Base-by-base conservation (phyloP, 805 yeast genomes). In the Sporopachydermia quercuum region DNA sequence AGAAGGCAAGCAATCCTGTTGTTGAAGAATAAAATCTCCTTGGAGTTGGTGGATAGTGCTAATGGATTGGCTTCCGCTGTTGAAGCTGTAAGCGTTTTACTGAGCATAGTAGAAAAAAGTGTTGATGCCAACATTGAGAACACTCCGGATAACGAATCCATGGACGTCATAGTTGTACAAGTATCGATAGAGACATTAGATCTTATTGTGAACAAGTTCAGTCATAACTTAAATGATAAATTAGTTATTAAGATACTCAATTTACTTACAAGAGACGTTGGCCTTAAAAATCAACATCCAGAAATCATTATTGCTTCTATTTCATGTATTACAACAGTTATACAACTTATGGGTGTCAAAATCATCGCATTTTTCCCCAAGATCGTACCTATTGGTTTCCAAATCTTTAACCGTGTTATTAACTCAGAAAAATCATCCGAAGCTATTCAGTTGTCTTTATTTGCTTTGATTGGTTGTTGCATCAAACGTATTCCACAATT, bases 401-500 rank as follows among this genome's bases (percentile, higher is more conserved):
- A 63, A 18, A 67, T 83, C 33, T 79, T 82, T 60, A 64, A 68
- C 18, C 47, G 56, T 5, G 60, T 68, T 11, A 42, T 49, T 6
- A 45, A 37, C 8, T 16, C 13, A 3, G 5, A 37, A 16, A 51
- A 53, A 11, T 45, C 50, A 1, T 13, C 27, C 15, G 41, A 36
- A 3, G 55, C 74, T 42, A 54, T 85, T 27, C 91, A 85, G 54
- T 65, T 83, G 13, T 73, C 96, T 0, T 68, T 78, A 13, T 59
- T 84, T 43, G 70, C 84, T 27, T 63, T 89, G 36, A 66, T 83
- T 41, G 76, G 94, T 4, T 71, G 86, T 36, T 65, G 84, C 51
- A 62, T 87, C 38, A 83, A 78, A 58, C 76, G 83, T 49, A 76
- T 91, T 47, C 96, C 98, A 27, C 78, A 82, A 6, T 89, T 89